Evolutionary conservation across 192 early-diverging fungal species (phyloP), one percentile per base, ranked within the genome.

Genomic region (Coemansia umbellata): DNA sequence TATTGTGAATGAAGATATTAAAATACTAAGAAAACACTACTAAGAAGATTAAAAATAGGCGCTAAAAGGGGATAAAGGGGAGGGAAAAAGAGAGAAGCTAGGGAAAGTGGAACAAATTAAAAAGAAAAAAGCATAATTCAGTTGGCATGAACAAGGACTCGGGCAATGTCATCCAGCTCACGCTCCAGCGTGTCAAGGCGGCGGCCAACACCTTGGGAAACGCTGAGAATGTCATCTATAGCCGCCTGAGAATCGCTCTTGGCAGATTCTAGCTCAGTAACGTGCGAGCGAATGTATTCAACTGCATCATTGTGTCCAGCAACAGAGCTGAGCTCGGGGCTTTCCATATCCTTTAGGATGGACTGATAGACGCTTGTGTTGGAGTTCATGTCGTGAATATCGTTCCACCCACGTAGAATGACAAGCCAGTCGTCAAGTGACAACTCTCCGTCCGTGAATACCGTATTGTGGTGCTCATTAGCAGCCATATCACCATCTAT

Each of bases 121-220:
- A n/a, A n/a, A n/a, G n/a, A n/a, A n/a, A n/a, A n/a, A n/a, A 60
- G 42, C 27, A 36, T 15, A 47, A 24, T 21, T 27, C 58, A 76
- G 54, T 54, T 69, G 31, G 58, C 66, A 10, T 69, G 66, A 14
- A 76, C 61, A 37, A 76, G 55, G 36, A 65, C 13, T 13, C 66
- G 66, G n/a, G 63, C 73, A 54, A 76, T 64, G 35, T 69, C 62
- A 22, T 76, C 73, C 23, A 76, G 55, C 44, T 76, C 73, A 37
- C 54, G 62, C 47, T 76, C 73, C 8, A 76, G 57, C 23, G 73
- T 35, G 31, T 76, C 73, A 8, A 76, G 43, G 15, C 73, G 73
- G 31, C 58, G 65, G 28, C 66, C 65, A 40, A 76, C 73, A 43
- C 73, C 73, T 37, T 69, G 66, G 8, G 73, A 76, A 23, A 65